Conservation (phyloP, 805 yeast genomes). For the Hanseniaspora vineae region DNA sequence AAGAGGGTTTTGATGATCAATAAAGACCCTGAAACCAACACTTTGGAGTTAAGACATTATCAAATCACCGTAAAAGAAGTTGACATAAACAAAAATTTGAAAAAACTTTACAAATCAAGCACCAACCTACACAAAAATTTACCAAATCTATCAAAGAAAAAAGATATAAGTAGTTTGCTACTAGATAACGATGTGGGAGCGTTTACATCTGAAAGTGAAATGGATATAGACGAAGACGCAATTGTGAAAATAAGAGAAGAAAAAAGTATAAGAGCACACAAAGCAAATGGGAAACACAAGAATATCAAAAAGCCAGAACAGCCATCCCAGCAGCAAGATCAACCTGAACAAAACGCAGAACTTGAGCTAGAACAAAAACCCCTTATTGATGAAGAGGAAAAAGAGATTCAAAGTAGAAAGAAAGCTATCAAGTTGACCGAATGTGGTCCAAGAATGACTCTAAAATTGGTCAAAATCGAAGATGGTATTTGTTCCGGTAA, state of each 20-base stretch:
- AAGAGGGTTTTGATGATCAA: slow-evolving; percentile 77
- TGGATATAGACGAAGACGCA: slow-evolving; percentile 64
- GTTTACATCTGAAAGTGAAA: slow-evolving; percentile 83
- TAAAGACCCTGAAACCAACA: slow-evolving; percentile 56
- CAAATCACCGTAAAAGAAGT: slow-evolving; percentile 77
- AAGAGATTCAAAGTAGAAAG: slow-evolving; percentile 28
- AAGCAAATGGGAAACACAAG: slow-evolving; percentile 11
- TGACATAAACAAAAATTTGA: slow-evolving; percentile 60
- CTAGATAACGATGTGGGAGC: slow-evolving; percentile 68
- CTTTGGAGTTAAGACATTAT: slow-evolving; percentile 79
- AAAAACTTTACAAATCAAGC: slow-evolving; percentile 53
- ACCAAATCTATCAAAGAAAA: slow-evolving; percentile 55
- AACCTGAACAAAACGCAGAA: slow-evolving; percentile 13
- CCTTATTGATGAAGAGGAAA: slow-evolving; percentile 3
- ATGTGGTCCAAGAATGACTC: slow-evolving; percentile 77
- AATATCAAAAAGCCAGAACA: slow-evolving; percentile 12
- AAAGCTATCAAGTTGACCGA: slow-evolving; percentile 88
- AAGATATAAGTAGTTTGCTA: slow-evolving; percentile 72
- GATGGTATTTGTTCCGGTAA: slow-evolving; percentile 86
- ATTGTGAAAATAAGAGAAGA: slow-evolving; percentile 45
- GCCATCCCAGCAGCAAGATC: slow-evolving; percentile 11
- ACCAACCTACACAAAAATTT: slow-evolving; percentile 45
- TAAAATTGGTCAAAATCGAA: slow-evolving; percentile 73
- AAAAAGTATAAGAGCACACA: slow-evolving; percentile 13
- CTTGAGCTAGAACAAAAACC: background rate